Evolutionary conservation across 805 yeast genomes (phyloP).

Genomic region (Wickerhamiella hasegawae): DNA sequence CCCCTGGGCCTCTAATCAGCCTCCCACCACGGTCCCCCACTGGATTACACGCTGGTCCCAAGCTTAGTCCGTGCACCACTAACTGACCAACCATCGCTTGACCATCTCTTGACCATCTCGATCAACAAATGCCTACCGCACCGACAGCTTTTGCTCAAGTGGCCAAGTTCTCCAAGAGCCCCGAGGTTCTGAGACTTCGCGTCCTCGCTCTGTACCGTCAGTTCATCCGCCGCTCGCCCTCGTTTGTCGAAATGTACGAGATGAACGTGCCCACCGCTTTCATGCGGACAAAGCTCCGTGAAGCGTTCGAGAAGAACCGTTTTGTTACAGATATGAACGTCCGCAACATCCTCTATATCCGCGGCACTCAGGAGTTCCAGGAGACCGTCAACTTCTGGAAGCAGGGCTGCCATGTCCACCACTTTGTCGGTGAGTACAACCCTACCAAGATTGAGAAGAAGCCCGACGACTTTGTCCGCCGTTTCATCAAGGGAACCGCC

Average conservation of each 20-base stretch:
- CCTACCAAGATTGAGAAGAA: conserved; percentile 34
- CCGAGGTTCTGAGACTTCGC: conserved; percentile 44
- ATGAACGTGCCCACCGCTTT: conserved; percentile 50
- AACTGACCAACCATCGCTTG: no score
- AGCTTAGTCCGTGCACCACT: no score
- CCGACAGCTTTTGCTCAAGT: conserved; percentile 79
- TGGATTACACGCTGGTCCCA: no score
- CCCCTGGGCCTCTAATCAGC: no score
- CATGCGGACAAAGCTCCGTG: conserved; percentile 71
- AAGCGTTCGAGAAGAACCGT: conserved; percentile 76
- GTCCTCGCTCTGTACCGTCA: conserved; percentile 59
- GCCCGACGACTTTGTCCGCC: conserved; percentile 50
- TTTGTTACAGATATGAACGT: conserved; percentile 51
- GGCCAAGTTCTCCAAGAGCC: conserved; percentile 46
- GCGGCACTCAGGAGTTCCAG: conserved; percentile 85
- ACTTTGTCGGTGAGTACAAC: conserved; percentile 57
- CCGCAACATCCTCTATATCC: conserved; percentile 53
- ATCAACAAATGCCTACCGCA: conserved; percentile 44
- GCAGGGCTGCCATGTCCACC: conserved; percentile 70
- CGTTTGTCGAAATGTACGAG: conserved; percentile 29
- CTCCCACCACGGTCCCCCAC: no score
- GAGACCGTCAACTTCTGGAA: conserved; percentile 83
- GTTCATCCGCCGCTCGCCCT: conserved; percentile 33
- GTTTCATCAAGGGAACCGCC: conserved; percentile 31
- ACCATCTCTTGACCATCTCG: no score